These are phyloP conservation scores for Chlorella sp. DNA, from an alignment of 139 green algal genomes.

Conservation along the genomic window DNA sequence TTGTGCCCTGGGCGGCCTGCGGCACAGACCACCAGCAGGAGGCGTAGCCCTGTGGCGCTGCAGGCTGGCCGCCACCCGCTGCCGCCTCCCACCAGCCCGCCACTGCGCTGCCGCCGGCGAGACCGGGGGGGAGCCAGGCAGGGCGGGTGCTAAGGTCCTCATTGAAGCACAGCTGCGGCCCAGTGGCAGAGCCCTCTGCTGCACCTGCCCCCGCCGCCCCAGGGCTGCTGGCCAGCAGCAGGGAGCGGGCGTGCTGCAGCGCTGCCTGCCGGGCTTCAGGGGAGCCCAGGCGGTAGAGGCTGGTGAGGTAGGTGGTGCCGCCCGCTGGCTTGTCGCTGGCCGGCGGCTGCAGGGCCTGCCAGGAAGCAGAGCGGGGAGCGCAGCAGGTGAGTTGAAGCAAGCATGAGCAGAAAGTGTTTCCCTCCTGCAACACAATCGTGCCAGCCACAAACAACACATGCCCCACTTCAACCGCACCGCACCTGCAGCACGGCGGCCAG, in stretches of 20 bases:
- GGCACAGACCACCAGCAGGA: slow-evolving; percentile 55
- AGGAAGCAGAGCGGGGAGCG: too few relatives aligned
- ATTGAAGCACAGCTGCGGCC: slow-evolving; percentile 70
- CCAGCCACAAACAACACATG: too few relatives aligned
- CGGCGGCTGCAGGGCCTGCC: slow-evolving; percentile 3
- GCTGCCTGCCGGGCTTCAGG: neutral
- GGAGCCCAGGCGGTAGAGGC: neutral
- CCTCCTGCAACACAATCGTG: too few relatives aligned
- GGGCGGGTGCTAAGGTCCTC: slow-evolving; percentile 76
- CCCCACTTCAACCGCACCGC: too few relatives aligned
- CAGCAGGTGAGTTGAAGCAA: too few relatives aligned
- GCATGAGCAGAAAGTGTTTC: too few relatives aligned
- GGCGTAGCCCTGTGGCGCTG: slow-evolving; percentile 38
- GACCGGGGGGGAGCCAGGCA: slow-evolving; percentile 69
- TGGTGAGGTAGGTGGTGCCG: neutral
- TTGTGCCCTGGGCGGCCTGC: slow-evolving; percentile 41
- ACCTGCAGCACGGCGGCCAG: slow-evolving; percentile 52
- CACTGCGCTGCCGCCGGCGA: slow-evolving; percentile 15
- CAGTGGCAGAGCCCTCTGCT: neutral
- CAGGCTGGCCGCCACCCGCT: neutral
- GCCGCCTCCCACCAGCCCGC: slow-evolving; percentile 52
- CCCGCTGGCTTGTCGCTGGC: neutral
- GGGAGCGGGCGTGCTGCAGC: neutral
- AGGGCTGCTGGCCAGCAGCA: slow-evolving; percentile 1
- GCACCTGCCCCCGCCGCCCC: neutral